phyloP scores from a whole-genome alignment of 2,329 filamentous ascomycete genomes.

The Arthroderma sp. region DNA sequence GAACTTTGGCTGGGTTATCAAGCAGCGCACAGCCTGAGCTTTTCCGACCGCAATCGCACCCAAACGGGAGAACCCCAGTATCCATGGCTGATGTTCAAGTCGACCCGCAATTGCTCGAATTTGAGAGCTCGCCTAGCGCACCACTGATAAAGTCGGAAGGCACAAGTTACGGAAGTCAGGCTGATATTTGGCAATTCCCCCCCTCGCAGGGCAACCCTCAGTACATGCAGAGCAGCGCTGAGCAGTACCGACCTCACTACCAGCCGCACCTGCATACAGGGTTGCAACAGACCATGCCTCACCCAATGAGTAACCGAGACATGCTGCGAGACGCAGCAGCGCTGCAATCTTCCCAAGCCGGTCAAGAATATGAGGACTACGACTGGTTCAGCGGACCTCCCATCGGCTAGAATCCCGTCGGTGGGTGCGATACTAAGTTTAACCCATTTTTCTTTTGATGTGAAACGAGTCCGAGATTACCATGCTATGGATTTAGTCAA shows the following conservation, averaged over 20 bases:
- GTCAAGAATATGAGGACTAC: slow-evolving; percentile 36
- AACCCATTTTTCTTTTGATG: too few species aligned
- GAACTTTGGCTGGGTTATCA: slow-evolving; percentile 30
- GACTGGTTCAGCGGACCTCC: slow-evolving; percentile 27
- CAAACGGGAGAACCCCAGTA: slow-evolving; percentile 15
- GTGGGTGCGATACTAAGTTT: too few species aligned
- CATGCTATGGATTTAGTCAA: too few species aligned
- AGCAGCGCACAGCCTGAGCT: slow-evolving; percentile 32
- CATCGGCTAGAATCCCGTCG: not conserved
- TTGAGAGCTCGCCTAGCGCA: slow-evolving; percentile 13
- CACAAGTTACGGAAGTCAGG: slow-evolving; percentile 11
- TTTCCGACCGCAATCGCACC: slow-evolving; percentile 19
- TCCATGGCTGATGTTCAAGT: slow-evolving; percentile 22
- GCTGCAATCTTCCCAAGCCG: slow-evolving; percentile 18
- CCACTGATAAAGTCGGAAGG: slow-evolving; percentile 9
- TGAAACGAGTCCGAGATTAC: too few species aligned
- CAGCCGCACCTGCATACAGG: slow-evolving; percentile 10
- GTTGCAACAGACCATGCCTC: not conserved
- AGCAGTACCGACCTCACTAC: slow-evolving; percentile 7
- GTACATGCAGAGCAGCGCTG: slow-evolving; percentile 9
- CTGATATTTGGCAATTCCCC: slow-evolving; percentile 15
- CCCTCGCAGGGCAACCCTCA: slow-evolving; percentile 11
- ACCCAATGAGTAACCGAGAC: slow-evolving; percentile 20
- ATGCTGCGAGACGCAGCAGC: slow-evolving; percentile 23
- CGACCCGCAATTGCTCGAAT: slow-evolving; percentile 30